phyloP scores from a whole-genome alignment of 495 filamentous ascomycete genomes.

The Sordaria brevicollis region DNA sequence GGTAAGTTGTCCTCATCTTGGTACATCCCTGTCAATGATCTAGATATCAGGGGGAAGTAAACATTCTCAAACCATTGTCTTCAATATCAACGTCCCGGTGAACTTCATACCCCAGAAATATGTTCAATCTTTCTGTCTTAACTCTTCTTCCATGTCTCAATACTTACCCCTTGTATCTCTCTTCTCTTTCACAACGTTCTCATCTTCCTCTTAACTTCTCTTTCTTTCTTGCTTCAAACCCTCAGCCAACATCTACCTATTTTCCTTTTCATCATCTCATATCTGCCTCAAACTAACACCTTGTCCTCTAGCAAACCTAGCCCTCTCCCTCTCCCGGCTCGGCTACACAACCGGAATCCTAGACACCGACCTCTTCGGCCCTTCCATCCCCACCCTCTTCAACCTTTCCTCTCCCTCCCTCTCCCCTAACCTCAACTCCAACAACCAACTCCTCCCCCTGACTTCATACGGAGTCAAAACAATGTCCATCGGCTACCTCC shows the following conservation, averaged over 20 bases:
- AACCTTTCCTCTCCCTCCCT: conserved; percentile 50
- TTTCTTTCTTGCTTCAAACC: too few relatives aligned
- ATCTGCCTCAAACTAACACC: not conserved
- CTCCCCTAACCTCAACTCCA: conserved; percentile 54
- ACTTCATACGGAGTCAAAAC: conserved; percentile 95
- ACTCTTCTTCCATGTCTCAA: too few relatives aligned
- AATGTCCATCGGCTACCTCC: conserved; percentile 96
- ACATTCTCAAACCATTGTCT: not conserved
- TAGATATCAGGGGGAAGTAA: not conserved
- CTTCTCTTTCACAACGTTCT: not conserved
- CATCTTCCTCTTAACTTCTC: too few relatives aligned
- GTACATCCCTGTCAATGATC: not conserved
- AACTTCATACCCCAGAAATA: too few relatives aligned
- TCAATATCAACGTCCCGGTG: not conserved
- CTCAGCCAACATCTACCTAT: too few relatives aligned
- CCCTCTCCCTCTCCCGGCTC: conserved; percentile 69
- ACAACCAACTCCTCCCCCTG: conserved; percentile 74
- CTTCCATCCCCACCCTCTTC: conserved; percentile 84
- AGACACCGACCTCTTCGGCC: conserved; percentile 94
- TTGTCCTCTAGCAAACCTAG: conserved; percentile 58
- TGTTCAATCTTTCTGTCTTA: too few relatives aligned
- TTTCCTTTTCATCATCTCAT: too few relatives aligned
- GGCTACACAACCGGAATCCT: conserved; percentile 79
- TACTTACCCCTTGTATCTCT: not conserved
- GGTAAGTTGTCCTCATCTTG: conserved; percentile 32